A percentile compares a stretch with the other conserved stretches of the same genome.
These are phyloP conservation scores for Aechmea fasciata DNA, from an alignment of 176 grass and related monocot genomes.

Conservation along the genomic window DNA sequence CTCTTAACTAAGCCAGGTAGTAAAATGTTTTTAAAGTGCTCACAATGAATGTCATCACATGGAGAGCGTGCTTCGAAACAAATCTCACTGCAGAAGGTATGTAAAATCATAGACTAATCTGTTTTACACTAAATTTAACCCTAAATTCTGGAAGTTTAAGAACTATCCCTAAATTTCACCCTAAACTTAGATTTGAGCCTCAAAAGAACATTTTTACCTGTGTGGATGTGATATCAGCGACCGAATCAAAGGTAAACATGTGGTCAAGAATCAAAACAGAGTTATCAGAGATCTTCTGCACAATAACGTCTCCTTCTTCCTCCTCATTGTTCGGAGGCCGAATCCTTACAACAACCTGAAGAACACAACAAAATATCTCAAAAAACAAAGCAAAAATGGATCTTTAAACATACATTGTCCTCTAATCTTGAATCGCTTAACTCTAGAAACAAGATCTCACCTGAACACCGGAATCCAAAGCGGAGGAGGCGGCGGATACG, in stretches of 20 bases:
- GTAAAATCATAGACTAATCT: too few relatives aligned
- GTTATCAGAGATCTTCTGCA: constrained; percentile 10
- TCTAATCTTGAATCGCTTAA: neutral
- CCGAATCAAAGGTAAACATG: constrained; percentile 25
- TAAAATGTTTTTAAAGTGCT: too few relatives aligned
- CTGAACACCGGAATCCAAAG: constrained; percentile 52
- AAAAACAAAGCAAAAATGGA: neutral
- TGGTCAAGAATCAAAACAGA: constrained; percentile 17
- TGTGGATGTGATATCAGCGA: constrained; percentile 12
- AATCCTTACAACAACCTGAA: constrained; percentile 24
- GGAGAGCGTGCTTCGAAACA: too few relatives aligned
- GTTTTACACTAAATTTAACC: too few relatives aligned
- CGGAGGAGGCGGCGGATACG: neutral
- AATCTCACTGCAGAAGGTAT: too few relatives aligned
- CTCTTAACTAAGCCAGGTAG: too few relatives aligned
- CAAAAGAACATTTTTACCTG: constrained; percentile 10
- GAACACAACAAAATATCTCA: neutral
- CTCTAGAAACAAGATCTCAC: constrained; percentile 3
- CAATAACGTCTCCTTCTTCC: constrained; percentile 12
- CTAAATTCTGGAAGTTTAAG: too few relatives aligned
- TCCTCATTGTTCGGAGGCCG: constrained; percentile 17
- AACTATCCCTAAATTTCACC: neutral
- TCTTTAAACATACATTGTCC: neutral
- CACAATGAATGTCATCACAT: too few relatives aligned
- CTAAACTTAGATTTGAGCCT: neutral